phyloP scores from a whole-genome alignment of 176 grass and related monocot species.

The Poa annua region DNA sequence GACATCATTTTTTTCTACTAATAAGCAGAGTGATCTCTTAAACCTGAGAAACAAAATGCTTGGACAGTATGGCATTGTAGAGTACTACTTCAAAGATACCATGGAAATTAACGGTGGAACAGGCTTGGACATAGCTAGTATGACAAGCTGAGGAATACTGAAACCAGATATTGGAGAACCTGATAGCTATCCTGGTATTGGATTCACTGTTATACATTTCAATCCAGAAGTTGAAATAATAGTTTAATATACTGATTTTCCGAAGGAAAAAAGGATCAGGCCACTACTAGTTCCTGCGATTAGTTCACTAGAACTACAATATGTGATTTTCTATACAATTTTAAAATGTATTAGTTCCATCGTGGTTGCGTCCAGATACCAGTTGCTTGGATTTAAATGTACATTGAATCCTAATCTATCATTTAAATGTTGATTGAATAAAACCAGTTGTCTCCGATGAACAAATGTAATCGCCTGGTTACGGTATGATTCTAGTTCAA shows the following conservation, averaged over 20 bases:
- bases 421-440: neutral
- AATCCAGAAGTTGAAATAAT: neutral
- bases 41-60: neutral
- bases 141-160: neutral
- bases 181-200: neutral
- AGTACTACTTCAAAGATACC: neutral
- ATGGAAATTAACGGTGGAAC: neutral
- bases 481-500: neutral
- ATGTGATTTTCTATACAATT: neutral
- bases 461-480: neutral
- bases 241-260: neutral
- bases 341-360: neutral
- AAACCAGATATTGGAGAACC: neutral
- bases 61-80: neutral
- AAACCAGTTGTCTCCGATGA: neutral
- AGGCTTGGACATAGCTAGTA: no score
- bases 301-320: neutral
- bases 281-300: neutral
- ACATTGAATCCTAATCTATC: neutral
- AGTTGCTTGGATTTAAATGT: neutral
- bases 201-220: neutral
- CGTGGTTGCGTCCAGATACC: neutral
- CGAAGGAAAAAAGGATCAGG: neutral
- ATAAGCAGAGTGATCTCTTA: neutral
- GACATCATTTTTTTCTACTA: neutral